Evolutionary conservation across 2,329 filamentous ascomycete genomes (phyloP), one percentile per base, ranked within the genome.

Genomic region (Trichoderma cornu-damae): DNA sequence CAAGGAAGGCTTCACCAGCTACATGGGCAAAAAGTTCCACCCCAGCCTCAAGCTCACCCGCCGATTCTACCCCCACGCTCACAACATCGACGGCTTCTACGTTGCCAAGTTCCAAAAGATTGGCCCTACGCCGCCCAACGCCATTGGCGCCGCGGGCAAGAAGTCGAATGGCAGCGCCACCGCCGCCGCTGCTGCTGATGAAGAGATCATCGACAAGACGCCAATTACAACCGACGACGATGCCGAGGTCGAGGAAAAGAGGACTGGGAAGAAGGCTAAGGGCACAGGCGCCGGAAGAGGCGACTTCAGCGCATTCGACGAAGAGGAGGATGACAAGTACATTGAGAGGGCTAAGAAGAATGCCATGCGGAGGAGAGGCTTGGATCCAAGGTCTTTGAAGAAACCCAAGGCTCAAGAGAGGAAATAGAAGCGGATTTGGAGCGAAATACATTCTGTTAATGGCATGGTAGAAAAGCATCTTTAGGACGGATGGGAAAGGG

Each of bases 1-100:
- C 34, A 90, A 89, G 63, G 90, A 96, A 67, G 94, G 94, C 18
- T 97, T 97, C 79, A 90, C 86, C 14, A 88, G 82, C 71, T 96
- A 87, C 75, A 88, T 88, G 78, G 89, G 91, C 74, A 97, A 97
- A 80, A 85, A 83, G 59, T 99, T 99, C 75, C 88, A 96, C 69
- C 81, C 88, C 5, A 88, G 84, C 64, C 84, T 99, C 77, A 89
- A 87, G 68, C 78, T 92, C 70, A 92, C 91, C 14, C 80, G 90
- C 62, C 80, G 92, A 57, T 96, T 90, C 77, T 96, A 95, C 74
- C 90, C 91, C 0, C 90, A 96, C 71, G 83, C 88, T 18, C 90
- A 94, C 77, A 96, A 96, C 75, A 91, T 99, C 32, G 94, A 97
- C 71, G 94, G 94, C 62, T 99, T 99, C 85, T 99, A 91, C 71